A percentile compares a stretch with the other conserved stretches of the same genome.
phyloP scores from a whole-genome alignment of 2,329 filamentous ascomycete genomes.

The Geosmithia putterillii region DNA sequence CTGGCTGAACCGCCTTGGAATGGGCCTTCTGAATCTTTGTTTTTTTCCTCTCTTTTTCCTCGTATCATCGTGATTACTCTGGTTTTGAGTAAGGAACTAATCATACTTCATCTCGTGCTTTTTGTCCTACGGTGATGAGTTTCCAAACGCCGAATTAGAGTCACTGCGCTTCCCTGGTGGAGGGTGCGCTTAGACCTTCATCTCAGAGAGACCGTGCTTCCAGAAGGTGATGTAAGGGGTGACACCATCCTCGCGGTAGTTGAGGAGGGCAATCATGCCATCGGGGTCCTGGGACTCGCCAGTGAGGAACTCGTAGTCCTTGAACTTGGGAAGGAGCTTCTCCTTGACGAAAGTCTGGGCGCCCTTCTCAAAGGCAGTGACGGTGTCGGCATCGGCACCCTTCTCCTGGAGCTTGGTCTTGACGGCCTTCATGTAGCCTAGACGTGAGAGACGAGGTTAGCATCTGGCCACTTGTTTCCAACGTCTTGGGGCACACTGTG shows the following conservation, averaged over 20 bases:
- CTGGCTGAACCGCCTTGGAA: not conserved
- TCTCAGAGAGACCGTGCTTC: slow-evolving; percentile 84
- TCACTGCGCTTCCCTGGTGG: not conserved
- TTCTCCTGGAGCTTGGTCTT: slow-evolving; percentile 57
- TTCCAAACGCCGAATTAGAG: not conserved
- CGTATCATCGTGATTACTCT: not conserved
- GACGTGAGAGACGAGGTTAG: slow-evolving; percentile 1
- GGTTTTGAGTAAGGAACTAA: too few relatives aligned
- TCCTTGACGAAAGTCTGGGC: slow-evolving; percentile 69
- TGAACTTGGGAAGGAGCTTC: slow-evolving; percentile 71
- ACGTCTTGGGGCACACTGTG: not conserved
- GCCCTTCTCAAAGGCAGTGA: slow-evolving; percentile 70
- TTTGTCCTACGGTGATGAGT: not conserved
- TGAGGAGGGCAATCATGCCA: slow-evolving; percentile 85
- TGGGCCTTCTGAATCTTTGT: not conserved
- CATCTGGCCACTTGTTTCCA: not conserved
- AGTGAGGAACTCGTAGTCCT: slow-evolving; percentile 91
- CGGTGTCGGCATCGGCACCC: slow-evolving; percentile 47
- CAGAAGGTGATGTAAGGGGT: slow-evolving; percentile 85
- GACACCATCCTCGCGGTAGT: slow-evolving; percentile 93
- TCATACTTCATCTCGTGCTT: not conserved
- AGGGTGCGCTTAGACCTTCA: slow-evolving; percentile 74
- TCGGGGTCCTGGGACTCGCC: slow-evolving; percentile 89
- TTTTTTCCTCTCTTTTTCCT: not conserved
- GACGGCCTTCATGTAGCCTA: slow-evolving; percentile 86